phyloP scores from a whole-genome alignment of 2,329 filamentous ascomycete species.

The Fonsecaea monophora region DNA sequence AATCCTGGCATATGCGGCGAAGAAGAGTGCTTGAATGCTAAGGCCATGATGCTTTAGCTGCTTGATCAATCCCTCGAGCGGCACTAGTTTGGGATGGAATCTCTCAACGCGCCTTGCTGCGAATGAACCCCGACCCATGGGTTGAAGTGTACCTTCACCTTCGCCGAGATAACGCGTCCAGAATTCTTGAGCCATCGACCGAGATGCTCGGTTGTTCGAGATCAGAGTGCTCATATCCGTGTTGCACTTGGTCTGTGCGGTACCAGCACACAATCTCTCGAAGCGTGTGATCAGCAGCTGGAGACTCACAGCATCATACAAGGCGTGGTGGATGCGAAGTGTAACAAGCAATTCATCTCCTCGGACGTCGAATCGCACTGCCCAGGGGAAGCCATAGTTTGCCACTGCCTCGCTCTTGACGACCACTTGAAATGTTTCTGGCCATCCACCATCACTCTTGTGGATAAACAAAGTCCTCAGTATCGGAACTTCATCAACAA shows the following conservation, averaged over 20 bases:
- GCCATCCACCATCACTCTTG: constrained; percentile 34
- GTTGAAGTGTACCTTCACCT: constrained; percentile 11
- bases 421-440: constrained; percentile 33
- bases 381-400: constrained; percentile 30
- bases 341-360: constrained; percentile 44
- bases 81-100: constrained; percentile 55
- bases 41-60: constrained; percentile 62
- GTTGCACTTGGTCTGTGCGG: constrained; percentile 32
- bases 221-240: constrained; percentile 40
- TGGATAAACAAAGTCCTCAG: constrained; percentile 72
- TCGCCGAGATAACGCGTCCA: constrained; percentile 51
- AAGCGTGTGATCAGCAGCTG: constrained; percentile 66
- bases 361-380: constrained; percentile 8
- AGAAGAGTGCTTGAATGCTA: constrained; percentile 75
- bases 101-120: constrained; percentile 46
- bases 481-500: constrained; percentile 66
- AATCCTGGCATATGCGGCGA: constrained; percentile 71
- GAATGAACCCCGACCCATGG: constrained; percentile 26
- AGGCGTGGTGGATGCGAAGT: constrained; percentile 78
- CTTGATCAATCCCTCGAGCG: constrained; percentile 52
- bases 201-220: neutral
- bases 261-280: constrained; percentile 50
- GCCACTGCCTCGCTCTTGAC: constrained; percentile 30
- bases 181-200: constrained; percentile 45
- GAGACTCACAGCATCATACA: constrained; percentile 87